These are phyloP conservation scores for Leucocoprinus leucothites DNA, from an alignment of 768 basidiomycete species.

Conservation along the genomic window DNA sequence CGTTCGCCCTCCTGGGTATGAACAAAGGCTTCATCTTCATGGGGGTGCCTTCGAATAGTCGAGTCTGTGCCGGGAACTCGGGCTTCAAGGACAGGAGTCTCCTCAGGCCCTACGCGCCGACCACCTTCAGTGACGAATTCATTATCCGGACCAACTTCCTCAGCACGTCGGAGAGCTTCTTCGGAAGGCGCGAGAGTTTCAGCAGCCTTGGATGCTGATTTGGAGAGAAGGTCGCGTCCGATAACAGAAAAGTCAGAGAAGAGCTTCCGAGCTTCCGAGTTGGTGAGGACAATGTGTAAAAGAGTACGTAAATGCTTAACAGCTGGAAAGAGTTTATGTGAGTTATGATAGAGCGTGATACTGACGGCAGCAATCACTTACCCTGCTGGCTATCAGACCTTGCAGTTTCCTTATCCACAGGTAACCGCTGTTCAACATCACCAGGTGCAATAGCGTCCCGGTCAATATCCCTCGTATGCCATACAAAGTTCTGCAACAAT, in stretches of 20 bases:
- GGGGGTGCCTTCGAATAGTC: slow-evolving; percentile 42
- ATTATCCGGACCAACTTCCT: slow-evolving; percentile 66
- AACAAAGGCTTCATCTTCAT: slow-evolving; percentile 37
- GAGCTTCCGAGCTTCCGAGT: slow-evolving; percentile 90
- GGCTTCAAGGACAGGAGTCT: slow-evolving; percentile 32
- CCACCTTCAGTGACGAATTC: slow-evolving; percentile 57
- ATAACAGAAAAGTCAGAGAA: slow-evolving; percentile 74
- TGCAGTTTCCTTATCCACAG: slow-evolving; percentile 53
- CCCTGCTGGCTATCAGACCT: slow-evolving; percentile 63
- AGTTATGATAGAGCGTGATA: neutral
- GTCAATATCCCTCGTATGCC: slow-evolving; percentile 65
- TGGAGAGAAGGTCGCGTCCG: slow-evolving; percentile 82
- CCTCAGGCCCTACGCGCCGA: slow-evolving; percentile 24
- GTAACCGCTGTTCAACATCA: slow-evolving; percentile 25
- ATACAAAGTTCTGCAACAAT: slow-evolving; percentile 88
- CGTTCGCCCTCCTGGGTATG: slow-evolving; percentile 31
- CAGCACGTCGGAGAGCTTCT: slow-evolving; percentile 58
- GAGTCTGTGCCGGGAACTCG: slow-evolving; percentile 29
- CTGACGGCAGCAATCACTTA: slow-evolving; percentile 22
- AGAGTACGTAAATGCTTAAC: slow-evolving; percentile 87
- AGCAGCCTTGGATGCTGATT: slow-evolving; percentile 68
- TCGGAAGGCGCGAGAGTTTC: slow-evolving; percentile 62
- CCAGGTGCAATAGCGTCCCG: slow-evolving; percentile 21
- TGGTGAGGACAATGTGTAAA: slow-evolving; percentile 82
- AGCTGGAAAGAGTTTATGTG: slow-evolving; percentile 38